Evolutionary conservation across 2,329 filamentous ascomycete species (phyloP), one percentile per base, ranked within the genome.

Genomic region (Ustilaginoidea virens): DNA sequence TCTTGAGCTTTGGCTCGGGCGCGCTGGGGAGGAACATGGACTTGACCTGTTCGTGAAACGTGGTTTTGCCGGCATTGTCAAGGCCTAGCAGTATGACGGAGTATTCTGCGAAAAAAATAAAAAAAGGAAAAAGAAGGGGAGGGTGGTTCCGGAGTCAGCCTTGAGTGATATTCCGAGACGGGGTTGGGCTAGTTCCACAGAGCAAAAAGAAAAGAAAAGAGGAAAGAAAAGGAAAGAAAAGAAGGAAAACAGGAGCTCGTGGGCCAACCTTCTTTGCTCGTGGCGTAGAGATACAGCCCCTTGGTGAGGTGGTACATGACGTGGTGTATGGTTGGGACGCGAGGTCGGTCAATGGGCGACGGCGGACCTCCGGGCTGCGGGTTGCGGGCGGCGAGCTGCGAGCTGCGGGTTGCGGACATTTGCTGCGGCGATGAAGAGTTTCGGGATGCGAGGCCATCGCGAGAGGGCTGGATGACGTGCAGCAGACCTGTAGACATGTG

Each of bases 31-130:
- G 66, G 65, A 83, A 93, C 48, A 92, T 68, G 31, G 83, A 72
- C 59, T 93, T 94, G 55, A 96, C 83, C 55, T 94, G 86, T 51
- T 92, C 83, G 56, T 94, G 85, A 49, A 96, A 86, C 16, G 90
- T 96, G 23, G 90, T 96, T 65, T 96, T 96, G 55, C 90, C 90
- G 36, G 90, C 90, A 52, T 96, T 96, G 64, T 96, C 90, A 48
- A 96, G 80, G 38, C 90, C 90, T 45, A 96, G 80, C 41, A 96
- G 78, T 48, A 96, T 82, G 47, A 94, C 82, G 14, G 87, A 94
- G 65, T 94, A 96, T 62, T 96, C 87, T 90, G 47, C 20, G 29
- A 29, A 12, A 13, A 15, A 17, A 7, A 18, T 5, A 23, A 15
- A 29, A 25, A 3, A 29, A 22, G 14, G 13, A 11, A 13, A n/a